These are phyloP conservation scores for Capsicum chinense DNA, from an alignment of 257 asterid genomes.

Conservation along the genomic window DNA sequence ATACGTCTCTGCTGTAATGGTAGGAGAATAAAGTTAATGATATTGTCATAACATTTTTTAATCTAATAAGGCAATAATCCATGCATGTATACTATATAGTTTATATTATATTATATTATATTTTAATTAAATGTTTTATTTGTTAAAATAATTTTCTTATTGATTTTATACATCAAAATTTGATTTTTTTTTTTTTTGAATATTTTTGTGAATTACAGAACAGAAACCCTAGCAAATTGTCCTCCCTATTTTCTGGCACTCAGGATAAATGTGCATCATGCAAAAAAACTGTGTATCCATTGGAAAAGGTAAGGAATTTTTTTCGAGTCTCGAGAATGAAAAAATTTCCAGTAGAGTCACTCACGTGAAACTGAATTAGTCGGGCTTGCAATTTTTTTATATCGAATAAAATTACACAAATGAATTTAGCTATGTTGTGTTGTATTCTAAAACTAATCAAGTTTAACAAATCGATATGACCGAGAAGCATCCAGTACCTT, in stretches of 20 bases:
- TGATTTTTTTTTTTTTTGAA: neutral
- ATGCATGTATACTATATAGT: too few relatives aligned
- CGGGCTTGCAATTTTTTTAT: neutral
- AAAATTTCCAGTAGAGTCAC: neutral
- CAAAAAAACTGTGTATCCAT: constrained; percentile 64
- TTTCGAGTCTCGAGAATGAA: neutral
- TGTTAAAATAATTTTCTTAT: neutral
- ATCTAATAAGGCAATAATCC: too few relatives aligned
- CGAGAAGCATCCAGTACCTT: too few relatives aligned
- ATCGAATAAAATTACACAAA: neutral
- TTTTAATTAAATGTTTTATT: neutral
- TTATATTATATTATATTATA: too few relatives aligned
- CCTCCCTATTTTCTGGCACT: constrained; percentile 75
- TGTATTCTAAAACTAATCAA: too few relatives aligned
- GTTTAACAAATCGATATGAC: too few relatives aligned
- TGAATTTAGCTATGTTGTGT: too few relatives aligned
- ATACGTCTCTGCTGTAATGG: neutral
- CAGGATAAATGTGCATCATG: constrained; percentile 70
- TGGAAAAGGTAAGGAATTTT: constrained; percentile 54
- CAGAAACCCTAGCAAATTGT: constrained; percentile 52
- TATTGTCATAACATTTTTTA: too few relatives aligned
- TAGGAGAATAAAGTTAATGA: too few relatives aligned
- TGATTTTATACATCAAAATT: neutral
- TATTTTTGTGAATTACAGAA: constrained; percentile 42
- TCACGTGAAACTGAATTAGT: neutral